Evolutionary conservation across 2,329 filamentous ascomycete genomes (phyloP), one percentile per base, ranked within the genome.

Genomic region (Penicillium sp.): DNA sequence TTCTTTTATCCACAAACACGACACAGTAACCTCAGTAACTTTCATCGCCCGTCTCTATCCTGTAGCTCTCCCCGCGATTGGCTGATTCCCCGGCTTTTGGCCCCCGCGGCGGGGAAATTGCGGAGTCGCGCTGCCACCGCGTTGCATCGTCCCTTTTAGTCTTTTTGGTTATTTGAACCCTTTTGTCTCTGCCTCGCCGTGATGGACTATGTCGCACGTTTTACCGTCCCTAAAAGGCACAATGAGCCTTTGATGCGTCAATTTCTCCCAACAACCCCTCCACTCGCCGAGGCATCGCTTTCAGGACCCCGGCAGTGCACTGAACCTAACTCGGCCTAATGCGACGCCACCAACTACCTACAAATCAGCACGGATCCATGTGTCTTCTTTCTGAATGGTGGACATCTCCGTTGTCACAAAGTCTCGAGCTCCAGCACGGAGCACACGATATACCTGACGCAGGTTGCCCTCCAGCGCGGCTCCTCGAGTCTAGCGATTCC

Each of bases 41-140:
- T 17, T 41, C 23, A 41, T 41, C 40, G 20, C 23, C 24, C 33
- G 34, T 37, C 39, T 24, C 40, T 44, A 42, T n/a, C 13, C 26
- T 44, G 12, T 4, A 12, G 26, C 13, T 32, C 41, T 27, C 23
- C 12, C n/a, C 27, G 20, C 4, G 41, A 52, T 48, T 52, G 46
- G 51, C 29, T 17, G 17, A 18, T 17, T 52, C 42, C 51, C 49
- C 51, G 42, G 24, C 37, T 5, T 46, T 47, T 54, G 24, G 42
- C 34, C 24, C 51, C 41, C 51, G 40, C 39, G 27, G 20, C 49
- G 51, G 46, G 46, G 18, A 49, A 46, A 49, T 53, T 18, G 51
- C 42, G 51, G 51, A 49, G 41, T 7, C 12, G 15, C 6, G 7
- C 12, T 41, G 21, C 7, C 23, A 26, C 27, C 7, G 23, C 23